Evolutionary conservation across 163 green algal species (phyloP).

Genomic region (Prototheca stagnorum): DNA sequence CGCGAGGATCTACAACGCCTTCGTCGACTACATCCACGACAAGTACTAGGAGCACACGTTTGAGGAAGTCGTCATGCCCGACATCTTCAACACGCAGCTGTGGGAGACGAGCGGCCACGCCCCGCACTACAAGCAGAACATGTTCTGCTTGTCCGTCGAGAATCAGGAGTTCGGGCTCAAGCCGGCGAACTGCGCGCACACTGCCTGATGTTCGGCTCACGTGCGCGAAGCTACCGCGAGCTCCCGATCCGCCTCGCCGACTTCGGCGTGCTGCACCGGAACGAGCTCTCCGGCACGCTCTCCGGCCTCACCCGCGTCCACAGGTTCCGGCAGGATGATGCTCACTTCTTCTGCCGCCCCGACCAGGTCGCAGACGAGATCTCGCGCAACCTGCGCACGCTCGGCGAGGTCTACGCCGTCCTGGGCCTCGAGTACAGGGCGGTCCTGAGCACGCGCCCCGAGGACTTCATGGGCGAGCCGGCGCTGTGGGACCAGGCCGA

Average conservation of each 20-base stretch:
- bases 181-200: conserved; percentile 98
- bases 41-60: conserved; percentile 98
- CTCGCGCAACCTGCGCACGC: conserved; percentile 54
- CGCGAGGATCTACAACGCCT: conserved; percentile 80
- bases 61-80: conserved; percentile 82
- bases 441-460: conserved; percentile 82
- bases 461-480: conserved; percentile 59
- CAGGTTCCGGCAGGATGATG: conserved; percentile 95
- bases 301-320: conserved; percentile 73
- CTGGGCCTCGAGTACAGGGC: conserved; percentile 90
- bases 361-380: conserved; percentile 69
- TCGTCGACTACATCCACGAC: conserved; percentile 58
- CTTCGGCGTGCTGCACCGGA: conserved; percentile 96
- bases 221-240: conserved; percentile 81
- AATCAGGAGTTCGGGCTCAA: conserved; percentile 91
- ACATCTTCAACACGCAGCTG: conserved; percentile 96
- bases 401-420: conserved; percentile 80
- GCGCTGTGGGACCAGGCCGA: conserved; percentile 75
- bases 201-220: conserved; percentile 87
- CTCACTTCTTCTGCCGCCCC: conserved; percentile 91
- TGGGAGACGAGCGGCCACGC: conserved; percentile 88
- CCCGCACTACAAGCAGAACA: conserved; percentile 96
- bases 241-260: conserved; percentile 85
- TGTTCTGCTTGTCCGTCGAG: conserved; percentile 92
- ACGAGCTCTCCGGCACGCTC: conserved; percentile 72